Percentiles rank a stretch among this genome's conserved stretches.
Conservation (phyloP, 495 filamentous ascomycete genomes). For the Aspergillus sclerotioniger region DNA sequence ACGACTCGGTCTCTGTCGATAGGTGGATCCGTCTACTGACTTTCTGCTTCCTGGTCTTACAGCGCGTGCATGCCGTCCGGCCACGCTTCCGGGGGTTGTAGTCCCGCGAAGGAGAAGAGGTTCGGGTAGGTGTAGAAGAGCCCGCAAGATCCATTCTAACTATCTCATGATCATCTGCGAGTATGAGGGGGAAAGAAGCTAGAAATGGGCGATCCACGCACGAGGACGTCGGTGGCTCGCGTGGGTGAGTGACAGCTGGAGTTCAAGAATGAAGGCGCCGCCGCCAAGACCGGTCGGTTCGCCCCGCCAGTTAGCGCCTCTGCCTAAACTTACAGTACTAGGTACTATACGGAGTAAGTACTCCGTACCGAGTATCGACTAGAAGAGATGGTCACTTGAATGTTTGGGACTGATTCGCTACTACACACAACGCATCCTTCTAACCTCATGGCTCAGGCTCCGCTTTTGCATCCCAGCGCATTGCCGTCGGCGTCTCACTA, state of each 20-base stretch:
- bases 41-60: conserved; percentile 53
- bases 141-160: conserved; percentile 18
- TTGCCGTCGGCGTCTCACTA: neutral
- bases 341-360: no score
- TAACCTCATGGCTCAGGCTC: neutral
- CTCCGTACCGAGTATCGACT: no score
- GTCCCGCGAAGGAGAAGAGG: conserved; percentile 26
- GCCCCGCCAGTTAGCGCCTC: neutral
- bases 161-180: conserved; percentile 10
- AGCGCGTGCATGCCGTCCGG: conserved; percentile 51
- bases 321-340: no score
- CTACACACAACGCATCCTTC: neutral
- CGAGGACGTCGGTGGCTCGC: neutral
- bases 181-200: neutral
- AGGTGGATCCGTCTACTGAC: conserved; percentile 18
- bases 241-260: neutral
- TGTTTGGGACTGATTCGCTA: neutral
- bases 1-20: neutral
- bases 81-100: conserved; percentile 51
- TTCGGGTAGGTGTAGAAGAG: conserved; percentile 12
- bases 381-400: no score
- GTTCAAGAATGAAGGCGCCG: neutral
- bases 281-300: neutral
- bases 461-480: neutral
- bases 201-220: no score